These are phyloP conservation scores for Candida suzukii DNA, from an alignment of 805 yeast species.

Conservation along the genomic window DNA sequence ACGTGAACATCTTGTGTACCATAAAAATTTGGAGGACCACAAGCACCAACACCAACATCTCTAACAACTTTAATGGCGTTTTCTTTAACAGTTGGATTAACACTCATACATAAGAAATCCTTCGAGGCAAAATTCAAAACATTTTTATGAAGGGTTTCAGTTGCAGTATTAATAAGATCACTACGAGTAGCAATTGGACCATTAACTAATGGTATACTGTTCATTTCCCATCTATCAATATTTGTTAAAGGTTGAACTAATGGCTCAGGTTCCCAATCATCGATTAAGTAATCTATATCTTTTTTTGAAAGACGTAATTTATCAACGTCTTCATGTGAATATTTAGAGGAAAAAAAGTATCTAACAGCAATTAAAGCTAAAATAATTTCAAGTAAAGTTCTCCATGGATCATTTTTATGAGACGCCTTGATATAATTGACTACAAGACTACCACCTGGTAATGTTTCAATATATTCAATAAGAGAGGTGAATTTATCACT, in stretches of 20 bases:
- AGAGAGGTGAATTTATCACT: conserved; percentile 3
- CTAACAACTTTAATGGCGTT: conserved; percentile 54
- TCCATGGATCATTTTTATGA: conserved; percentile 87
- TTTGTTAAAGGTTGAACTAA: conserved; percentile 49
- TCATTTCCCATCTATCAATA: conserved; percentile 54
- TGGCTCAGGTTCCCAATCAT: conserved; percentile 91
- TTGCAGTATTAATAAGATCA: conserved; percentile 18
- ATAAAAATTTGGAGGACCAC: conserved; percentile 97
- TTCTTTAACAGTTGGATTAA: conserved; percentile 35
- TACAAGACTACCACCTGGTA: conserved; percentile 54
- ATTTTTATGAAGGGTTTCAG: conserved; percentile 13
- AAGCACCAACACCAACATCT: conserved; percentile 89
- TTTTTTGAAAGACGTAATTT: conserved; percentile 48
- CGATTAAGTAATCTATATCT: conserved; percentile 78
- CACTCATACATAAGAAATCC: conserved; percentile 64
- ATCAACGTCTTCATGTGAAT: conserved; percentile 67
- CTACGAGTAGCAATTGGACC: conserved; percentile 44
- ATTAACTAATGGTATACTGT: conserved; percentile 54
- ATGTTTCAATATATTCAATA: conserved; percentile 11
- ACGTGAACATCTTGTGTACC: conserved; percentile 93
- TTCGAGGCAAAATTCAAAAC: conserved; percentile 63
- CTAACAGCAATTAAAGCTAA: conserved; percentile 75
- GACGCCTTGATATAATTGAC: conserved; percentile 75
- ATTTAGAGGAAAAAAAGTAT: conserved; percentile 74
- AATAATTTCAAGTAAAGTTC: conserved; percentile 75